phyloP scores from a whole-genome alignment of 2,329 filamentous ascomycete genomes.

The Fonsecaea monophora region DNA sequence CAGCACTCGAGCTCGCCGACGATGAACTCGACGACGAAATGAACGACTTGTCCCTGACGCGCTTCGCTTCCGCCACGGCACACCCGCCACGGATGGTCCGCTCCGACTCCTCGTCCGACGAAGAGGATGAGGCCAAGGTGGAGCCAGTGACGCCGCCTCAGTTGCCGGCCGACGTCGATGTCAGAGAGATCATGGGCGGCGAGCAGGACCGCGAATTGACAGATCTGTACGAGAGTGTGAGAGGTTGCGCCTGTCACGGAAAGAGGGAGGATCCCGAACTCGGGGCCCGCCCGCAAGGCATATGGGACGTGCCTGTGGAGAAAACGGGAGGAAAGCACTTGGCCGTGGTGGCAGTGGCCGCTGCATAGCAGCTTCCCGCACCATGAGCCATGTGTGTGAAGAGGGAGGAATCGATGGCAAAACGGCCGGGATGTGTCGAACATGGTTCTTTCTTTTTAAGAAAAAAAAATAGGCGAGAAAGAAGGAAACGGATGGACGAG shows the following conservation, averaged over 20 bases:
- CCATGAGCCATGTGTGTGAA: neutral
- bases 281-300: conserved; percentile 15
- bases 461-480: no score
- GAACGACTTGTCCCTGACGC: conserved; percentile 29
- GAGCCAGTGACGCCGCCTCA: conserved; percentile 32
- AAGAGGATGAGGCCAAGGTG: conserved; percentile 27
- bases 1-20: conserved; percentile 28
- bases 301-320: conserved; percentile 34
- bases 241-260: conserved; percentile 34
- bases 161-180: conserved; percentile 31
- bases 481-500: no score
- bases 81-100: conserved; percentile 33
- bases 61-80: conserved; percentile 34
- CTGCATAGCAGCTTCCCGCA: neutral
- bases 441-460: no score
- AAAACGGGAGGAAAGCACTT: conserved; percentile 32
- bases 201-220: conserved; percentile 32
- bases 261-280: conserved; percentile 16
- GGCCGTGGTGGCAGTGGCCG: conserved; percentile 33
- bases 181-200: conserved; percentile 29
- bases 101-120: conserved; percentile 21
- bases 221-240: conserved; percentile 33
- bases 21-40: conserved; percentile 28
- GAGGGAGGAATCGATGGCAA: neutral
- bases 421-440: no score